Conservation (phyloP, 345 rosid species). For the Litchi chinensis region DNA sequence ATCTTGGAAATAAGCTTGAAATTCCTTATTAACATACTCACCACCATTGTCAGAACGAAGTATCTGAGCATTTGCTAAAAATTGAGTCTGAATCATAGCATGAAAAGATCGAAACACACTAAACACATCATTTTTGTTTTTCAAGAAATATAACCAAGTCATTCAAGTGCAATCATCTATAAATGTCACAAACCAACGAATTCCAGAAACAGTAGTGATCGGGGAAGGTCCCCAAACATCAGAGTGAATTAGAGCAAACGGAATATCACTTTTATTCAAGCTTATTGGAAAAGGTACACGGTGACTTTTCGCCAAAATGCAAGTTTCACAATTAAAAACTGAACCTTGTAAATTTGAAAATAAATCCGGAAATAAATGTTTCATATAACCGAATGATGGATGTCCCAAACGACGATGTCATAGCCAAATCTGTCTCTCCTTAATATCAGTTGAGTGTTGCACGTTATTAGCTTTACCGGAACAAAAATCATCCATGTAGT, state of each 20-base stretch:
- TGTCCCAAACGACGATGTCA: slow-evolving; percentile 15
- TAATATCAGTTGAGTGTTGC: too few relatives aligned
- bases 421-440: neutral
- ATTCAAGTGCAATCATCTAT: slow-evolving; percentile 14
- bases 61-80: neutral
- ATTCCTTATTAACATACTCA: too few relatives aligned
- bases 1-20: too few relatives aligned
- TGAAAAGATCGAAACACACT: neutral
- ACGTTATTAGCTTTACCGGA: too few relatives aligned
- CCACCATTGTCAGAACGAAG: neutral
- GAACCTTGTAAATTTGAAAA: neutral
- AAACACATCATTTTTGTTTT: slow-evolving; percentile 7
- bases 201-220: neutral
- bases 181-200: slow-evolving; percentile 11
- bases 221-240: slow-evolving; percentile 12
- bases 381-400: neutral
- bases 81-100: neutral
- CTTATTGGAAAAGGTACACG: neutral
- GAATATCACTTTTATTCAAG: neutral
- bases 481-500: slow-evolving; percentile 1
- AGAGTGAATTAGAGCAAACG: slow-evolving; percentile 7
- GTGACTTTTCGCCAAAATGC: slow-evolving; percentile 10
- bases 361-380: neutral
- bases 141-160: slow-evolving; percentile 1
- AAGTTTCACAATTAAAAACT: neutral